Evolutionary conservation across 148 eudicot genomes (phyloP).

Genomic region (Heliosperma pusillum): DNA sequence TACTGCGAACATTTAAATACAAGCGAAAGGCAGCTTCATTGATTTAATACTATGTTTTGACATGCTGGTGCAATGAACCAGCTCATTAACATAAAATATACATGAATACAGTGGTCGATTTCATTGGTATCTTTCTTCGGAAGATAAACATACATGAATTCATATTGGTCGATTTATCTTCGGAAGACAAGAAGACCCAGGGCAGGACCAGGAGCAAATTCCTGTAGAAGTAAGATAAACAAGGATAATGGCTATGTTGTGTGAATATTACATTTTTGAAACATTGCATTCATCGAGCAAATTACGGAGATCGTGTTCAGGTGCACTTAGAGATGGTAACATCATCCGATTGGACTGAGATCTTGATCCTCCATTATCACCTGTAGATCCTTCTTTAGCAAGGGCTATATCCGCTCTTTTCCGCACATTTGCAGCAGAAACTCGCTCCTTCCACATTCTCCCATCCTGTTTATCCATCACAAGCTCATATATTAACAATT

Average conservation of each 20-base stretch:
- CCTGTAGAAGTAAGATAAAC: too few species aligned
- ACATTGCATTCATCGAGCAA: slow-evolving; percentile 67
- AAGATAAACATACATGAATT: neutral
- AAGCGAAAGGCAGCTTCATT: neutral
- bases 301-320: slow-evolving; percentile 71
- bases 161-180: neutral
- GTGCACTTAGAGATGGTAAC: slow-evolving; percentile 80
- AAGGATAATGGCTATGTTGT: neutral
- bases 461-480: slow-evolving; percentile 54
- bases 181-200: too few species aligned
- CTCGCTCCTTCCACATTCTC: slow-evolving; percentile 92
- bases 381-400: slow-evolving; percentile 41
- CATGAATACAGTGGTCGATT: neutral
- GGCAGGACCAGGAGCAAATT: too few species aligned
- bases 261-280: slow-evolving; percentile 39
- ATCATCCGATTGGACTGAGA: slow-evolving; percentile 44
- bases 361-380: slow-evolving; percentile 22
- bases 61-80: neutral
- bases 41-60: neutral
- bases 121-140: neutral
- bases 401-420: slow-evolving; percentile 58
- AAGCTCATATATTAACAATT: neutral
- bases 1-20: too few species aligned
- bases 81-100: too few species aligned
- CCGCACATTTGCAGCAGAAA: slow-evolving; percentile 48